Conservation (phyloP, 371 early-diverging fungal genomes). For the Mucor plumbeus region DNA sequence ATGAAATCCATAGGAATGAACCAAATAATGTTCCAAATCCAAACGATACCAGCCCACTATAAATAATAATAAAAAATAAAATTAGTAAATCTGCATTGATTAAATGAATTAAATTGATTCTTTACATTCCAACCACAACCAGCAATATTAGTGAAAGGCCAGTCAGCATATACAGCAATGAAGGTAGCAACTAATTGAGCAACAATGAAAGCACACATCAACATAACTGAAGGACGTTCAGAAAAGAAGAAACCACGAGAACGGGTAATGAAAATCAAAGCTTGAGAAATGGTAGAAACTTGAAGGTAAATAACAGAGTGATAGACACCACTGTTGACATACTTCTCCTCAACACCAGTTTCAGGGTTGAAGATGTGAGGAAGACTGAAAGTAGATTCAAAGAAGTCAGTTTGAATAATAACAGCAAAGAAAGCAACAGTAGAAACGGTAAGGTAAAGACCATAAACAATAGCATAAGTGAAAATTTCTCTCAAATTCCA, state of each 20-base stretch:
- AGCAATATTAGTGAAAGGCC: conserved; percentile 61
- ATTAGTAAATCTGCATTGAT: too few relatives aligned
- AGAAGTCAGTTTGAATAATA: conserved; percentile 51
- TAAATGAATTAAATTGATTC: conserved; percentile 23
- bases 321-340: conserved; percentile 49
- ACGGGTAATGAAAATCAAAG: conserved; percentile 66
- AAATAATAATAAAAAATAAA: too few relatives aligned
- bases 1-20: conserved; percentile 74
- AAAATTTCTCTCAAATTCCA: conserved; percentile 69
- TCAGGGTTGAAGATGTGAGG: conserved; percentile 37
- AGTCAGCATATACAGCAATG: conserved; percentile 67
- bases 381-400: conserved; percentile 35
- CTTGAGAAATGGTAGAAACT: conserved; percentile 66
- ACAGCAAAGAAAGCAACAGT: conserved; percentile 62
- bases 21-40: conserved; percentile 84
- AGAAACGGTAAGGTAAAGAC: conserved; percentile 62
- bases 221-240: conserved; percentile 62
- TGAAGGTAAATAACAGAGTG: conserved; percentile 65
- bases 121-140: conserved; percentile 61
- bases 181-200: conserved; percentile 65
- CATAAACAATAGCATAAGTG: conserved; percentile 60
- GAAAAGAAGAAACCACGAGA: conserved; percentile 65
- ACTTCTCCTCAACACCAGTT: conserved; percentile 44
- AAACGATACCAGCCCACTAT: conserved; percentile 60
- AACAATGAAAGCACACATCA: conserved; percentile 59